Percentiles rank a stretch among this genome's conserved stretches.
phyloP scores from a whole-genome alignment of 2,329 filamentous ascomycete species.

The Paecilomyces sp. region DNA sequence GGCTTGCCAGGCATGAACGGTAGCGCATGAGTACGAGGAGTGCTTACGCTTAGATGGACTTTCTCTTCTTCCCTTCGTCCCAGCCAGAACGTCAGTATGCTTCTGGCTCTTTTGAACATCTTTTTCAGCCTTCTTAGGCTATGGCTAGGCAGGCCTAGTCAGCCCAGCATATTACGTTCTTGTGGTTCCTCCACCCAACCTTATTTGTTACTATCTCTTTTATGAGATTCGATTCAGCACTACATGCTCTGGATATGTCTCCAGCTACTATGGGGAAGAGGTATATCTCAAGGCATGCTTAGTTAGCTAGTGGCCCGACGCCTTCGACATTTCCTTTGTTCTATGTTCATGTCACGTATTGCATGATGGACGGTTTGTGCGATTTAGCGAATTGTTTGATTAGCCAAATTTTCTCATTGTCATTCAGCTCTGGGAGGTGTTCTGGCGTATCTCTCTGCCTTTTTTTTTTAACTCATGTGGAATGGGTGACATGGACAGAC shows the following conservation, averaged over 20 bases:
- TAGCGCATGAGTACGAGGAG: background rate
- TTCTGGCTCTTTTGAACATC: background rate
- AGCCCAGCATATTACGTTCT: background rate
- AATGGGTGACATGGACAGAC: background rate
- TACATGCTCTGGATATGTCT: background rate
- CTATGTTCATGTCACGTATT: constrained; percentile 9
- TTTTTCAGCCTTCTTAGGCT: background rate
- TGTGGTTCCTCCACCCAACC: background rate
- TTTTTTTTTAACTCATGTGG: background rate
- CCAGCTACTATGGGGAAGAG: constrained; percentile 2
- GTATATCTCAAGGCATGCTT: constrained; percentile 4
- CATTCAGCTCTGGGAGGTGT: background rate
- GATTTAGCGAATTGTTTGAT: constrained; percentile 8
- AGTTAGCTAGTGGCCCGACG: constrained; percentile 11
- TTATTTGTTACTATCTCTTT: background rate
- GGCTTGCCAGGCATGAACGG: constrained; percentile 2
- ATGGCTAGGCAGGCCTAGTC: constrained; percentile 8
- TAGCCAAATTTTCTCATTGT: background rate
- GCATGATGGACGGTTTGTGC: background rate
- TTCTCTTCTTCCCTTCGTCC: background rate
- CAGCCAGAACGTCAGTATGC: background rate
- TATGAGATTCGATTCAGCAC: background rate
- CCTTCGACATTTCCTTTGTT: constrained; percentile 10
- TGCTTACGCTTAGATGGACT: background rate
- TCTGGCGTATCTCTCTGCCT: background rate